Evolutionary conservation across 177 flowering plant genomes (phyloP).

Genomic region (Tripterygium wilfordii): DNA sequence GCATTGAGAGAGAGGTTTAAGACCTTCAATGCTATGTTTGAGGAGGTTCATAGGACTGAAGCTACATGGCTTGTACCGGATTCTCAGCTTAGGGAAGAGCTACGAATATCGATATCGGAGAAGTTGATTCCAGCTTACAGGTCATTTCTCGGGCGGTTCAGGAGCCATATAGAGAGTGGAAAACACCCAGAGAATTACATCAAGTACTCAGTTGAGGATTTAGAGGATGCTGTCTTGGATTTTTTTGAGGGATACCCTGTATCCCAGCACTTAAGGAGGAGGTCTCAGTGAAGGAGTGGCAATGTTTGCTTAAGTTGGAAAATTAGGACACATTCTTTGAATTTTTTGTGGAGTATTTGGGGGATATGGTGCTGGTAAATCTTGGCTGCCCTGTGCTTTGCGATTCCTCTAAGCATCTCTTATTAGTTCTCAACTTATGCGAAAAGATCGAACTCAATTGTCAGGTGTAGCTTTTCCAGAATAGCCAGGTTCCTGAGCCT

Average conservation of each 20-base stretch:
- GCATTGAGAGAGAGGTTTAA: slow-evolving; percentile 69
- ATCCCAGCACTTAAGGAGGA: slow-evolving; percentile 48
- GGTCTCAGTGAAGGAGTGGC: slow-evolving; percentile 39
- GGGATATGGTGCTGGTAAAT: slow-evolving; percentile 19
- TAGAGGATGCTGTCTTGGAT: slow-evolving; percentile 58
- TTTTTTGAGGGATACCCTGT: slow-evolving; percentile 60
- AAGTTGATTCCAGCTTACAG: slow-evolving; percentile 60
- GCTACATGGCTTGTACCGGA: slow-evolving; percentile 64
- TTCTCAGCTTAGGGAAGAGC: slow-evolving; percentile 66
- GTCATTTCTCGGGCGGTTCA: slow-evolving; percentile 61
- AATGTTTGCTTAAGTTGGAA: slow-evolving; percentile 20
- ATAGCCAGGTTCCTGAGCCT: slow-evolving; percentile 18
- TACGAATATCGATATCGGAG: slow-evolving; percentile 57
- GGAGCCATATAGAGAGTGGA: slow-evolving; percentile 65
- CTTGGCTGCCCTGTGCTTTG: slow-evolving; percentile 13
- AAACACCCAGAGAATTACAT: slow-evolving; percentile 69
- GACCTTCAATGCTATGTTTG: slow-evolving; percentile 64
- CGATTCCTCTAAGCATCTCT: not conserved
- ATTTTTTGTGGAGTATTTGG: slow-evolving; percentile 31
- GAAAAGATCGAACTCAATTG: not conserved
- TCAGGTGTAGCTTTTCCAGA: slow-evolving; percentile 8
- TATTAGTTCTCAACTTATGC: not conserved
- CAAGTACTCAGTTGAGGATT: slow-evolving; percentile 63
- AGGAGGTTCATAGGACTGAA: slow-evolving; percentile 65
- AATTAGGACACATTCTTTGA: slow-evolving; percentile 40